phyloP scores from a whole-genome alignment of 2,329 filamentous ascomycete species.

The Exophiala viscosa region DNA sequence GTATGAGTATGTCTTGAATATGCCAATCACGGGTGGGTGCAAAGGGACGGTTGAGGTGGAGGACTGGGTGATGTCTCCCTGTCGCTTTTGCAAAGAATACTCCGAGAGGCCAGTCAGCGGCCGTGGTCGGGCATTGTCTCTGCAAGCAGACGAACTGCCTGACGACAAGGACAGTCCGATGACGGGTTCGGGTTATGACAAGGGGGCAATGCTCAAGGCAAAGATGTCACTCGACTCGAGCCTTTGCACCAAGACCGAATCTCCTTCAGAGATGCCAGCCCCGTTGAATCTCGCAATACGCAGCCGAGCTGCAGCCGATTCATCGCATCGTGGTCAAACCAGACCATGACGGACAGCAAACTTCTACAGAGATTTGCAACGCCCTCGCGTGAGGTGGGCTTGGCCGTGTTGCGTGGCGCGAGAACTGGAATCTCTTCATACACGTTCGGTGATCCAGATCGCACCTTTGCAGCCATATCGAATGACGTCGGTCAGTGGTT shows the following conservation, averaged over 20 bases:
- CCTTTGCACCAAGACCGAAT: neutral
- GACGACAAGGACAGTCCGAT: neutral
- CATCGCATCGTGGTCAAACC: no score
- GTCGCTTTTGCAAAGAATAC: conserved; percentile 20
- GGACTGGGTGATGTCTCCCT: conserved; percentile 18
- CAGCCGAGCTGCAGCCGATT: no score
- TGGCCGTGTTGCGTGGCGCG: no score
- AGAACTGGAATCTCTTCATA: conserved; percentile 30
- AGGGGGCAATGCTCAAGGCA: neutral
- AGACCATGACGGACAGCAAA: neutral
- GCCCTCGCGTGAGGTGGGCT: no score
- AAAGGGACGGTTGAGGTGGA: conserved; percentile 10
- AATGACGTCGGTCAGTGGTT: conserved; percentile 81
- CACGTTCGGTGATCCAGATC: conserved; percentile 72
- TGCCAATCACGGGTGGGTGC: conserved; percentile 10
- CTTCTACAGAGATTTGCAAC: neutral
- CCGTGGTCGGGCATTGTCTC: conserved; percentile 8
- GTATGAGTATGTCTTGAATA: conserved; percentile 14
- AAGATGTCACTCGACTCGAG: neutral
- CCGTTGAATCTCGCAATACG: no score
- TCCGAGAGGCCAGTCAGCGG: neutral
- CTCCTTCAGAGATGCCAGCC: no score
- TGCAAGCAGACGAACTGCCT: conserved; percentile 3
- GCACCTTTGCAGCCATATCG: conserved; percentile 85
- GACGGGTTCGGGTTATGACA: neutral